Percentiles rank a stretch among this genome's conserved stretches.
Evolutionary conservation across 129 eudicot genomes (phyloP).

Genomic region (Rutidosis leptorrhynchoides): DNA sequence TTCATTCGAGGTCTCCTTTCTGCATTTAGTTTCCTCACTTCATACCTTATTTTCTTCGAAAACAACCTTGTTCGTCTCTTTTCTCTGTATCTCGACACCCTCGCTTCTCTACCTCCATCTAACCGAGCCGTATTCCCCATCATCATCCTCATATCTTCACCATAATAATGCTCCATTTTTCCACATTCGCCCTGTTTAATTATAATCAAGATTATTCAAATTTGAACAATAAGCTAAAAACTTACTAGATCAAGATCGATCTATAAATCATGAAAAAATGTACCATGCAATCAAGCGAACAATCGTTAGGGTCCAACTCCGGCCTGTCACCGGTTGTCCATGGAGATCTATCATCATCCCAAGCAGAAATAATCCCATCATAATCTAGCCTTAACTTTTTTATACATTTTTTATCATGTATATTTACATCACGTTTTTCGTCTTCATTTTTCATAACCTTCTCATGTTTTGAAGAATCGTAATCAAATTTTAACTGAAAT

Average conservation of each 20-base stretch:
- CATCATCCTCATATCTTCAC: slow-evolving; percentile 24
- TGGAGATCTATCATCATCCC: slow-evolving; percentile 59
- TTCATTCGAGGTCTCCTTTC: slow-evolving; percentile 67
- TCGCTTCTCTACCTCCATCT: slow-evolving; percentile 62
- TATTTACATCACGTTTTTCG: slow-evolving; percentile 8
- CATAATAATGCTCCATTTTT: slow-evolving; percentile 27
- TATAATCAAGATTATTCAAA: not conserved
- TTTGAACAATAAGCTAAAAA: not conserved
- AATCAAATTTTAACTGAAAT: slow-evolving; percentile 42
- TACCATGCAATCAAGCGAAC: slow-evolving; percentile 55
- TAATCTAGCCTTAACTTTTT: slow-evolving; percentile 52
- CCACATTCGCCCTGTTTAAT: slow-evolving; percentile 40
- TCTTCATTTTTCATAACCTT: slow-evolving; percentile 18
- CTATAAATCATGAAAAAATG: not conserved
- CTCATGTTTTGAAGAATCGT: slow-evolving; percentile 31
- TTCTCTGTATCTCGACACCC: slow-evolving; percentile 66
- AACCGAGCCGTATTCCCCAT: slow-evolving; percentile 19
- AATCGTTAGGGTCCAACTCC: slow-evolving; percentile 39
- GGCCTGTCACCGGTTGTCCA: slow-evolving; percentile 68
- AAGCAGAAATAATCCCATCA: slow-evolving; percentile 52
- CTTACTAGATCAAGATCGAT: not conserved
- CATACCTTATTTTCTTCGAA: slow-evolving; percentile 68
- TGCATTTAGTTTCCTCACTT: slow-evolving; percentile 65
- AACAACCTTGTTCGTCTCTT: slow-evolving; percentile 60
- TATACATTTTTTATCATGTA: slow-evolving; percentile 22